Base-by-base conservation (phyloP, 2,329 filamentous ascomycete species). In the Amauroascus niger region DNA sequence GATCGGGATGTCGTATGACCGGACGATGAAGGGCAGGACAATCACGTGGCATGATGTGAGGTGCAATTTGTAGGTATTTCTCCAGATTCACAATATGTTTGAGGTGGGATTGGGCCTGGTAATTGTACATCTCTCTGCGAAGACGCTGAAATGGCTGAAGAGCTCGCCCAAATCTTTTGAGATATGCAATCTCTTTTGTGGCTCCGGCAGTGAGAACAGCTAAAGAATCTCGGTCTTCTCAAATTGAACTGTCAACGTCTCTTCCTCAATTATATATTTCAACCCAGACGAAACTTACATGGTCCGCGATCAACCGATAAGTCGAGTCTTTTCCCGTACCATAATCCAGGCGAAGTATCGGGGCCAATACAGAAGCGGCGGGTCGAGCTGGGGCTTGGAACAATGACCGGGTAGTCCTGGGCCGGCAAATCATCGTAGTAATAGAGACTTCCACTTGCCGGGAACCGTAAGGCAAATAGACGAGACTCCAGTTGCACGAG, bases 1-100 rank as follows among this genome's bases (percentile, higher is more conserved):
- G 57, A 55, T 65, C 62, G 6, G 63, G 63, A 45, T 65, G 60
- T 8, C 62, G 58, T 3, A 65, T 44, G 28, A 57, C 56, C 5
- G 62, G 62, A 30, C 45, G 28, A 32, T 59, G 44, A 0, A 61
- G 48, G 22, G 32, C 26, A 22, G 48, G 47, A 30, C 13, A 6
- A 13, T 53, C 41, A 3, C 11, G 6, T n/a, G 41, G 44, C 7
- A 56, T 52, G 20, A 62, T 40, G 47, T 56, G 55, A n/a, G 44
- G 49, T 9, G 44, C 49, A 11, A 62, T 20, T 6, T 45, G 33
- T 1, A 61, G 48, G 39, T 60, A 61, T 13, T 61, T 33, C 18
- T 52, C 40, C 6, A 63, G 51, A 37, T 49, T 57, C 7, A 46
- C 32, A 9, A 62, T 55, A 6, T 64, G 58, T 11, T 51, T 56